Base-by-base conservation (phyloP, 148 eudicot species). In the Cornus controversa region DNA sequence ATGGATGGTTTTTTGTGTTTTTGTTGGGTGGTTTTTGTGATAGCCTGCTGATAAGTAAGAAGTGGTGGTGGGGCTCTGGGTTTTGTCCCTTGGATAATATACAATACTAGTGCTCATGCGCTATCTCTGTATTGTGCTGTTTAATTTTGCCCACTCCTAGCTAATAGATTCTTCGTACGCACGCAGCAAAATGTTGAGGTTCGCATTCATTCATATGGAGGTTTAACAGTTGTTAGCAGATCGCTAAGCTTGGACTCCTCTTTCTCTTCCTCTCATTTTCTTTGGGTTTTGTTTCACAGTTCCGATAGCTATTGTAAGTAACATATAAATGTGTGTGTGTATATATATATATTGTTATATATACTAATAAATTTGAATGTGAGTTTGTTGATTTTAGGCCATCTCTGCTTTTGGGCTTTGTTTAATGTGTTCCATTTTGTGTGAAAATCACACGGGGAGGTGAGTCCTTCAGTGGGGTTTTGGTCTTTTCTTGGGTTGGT, bases 11-110 rank as follows among this genome's bases (percentile, higher is more conserved):
- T 82, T 75, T 74, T 29, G 23, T 36, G 42, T 75, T 78, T 65
- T 80, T 75, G 65, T 40, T 73, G 73, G 77, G 64, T 73, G 74
- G 72, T 47, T 69, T 67, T 58, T 76, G 82, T 64, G 24, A 58
- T 83, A 57, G 73, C 34, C 34, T 31, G 4, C 34, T 31, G 4
- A 31, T 31, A 31, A 31, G 4, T 31, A 31, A 2, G 53, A 47
- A 10, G 34, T 79, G 64, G 78, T 73, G 69, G 80, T 83, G 82
- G 80, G 80, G 80, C 47, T 76, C 47, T 47, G 69, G 69, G 37
- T 67, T 80, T 72, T 83, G 77, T 75, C 73, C 18, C 63, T 28
- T 71, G 0, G 40, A 47, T 54, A 64, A 34, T 73, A 16, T 62
- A 8, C 24, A 24, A 8, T 5, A 28, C 22, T 66, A 8, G 8